Base-by-base conservation (phyloP, 2,329 filamentous ascomycete genomes). In the Diaporthe velutina region DNA sequence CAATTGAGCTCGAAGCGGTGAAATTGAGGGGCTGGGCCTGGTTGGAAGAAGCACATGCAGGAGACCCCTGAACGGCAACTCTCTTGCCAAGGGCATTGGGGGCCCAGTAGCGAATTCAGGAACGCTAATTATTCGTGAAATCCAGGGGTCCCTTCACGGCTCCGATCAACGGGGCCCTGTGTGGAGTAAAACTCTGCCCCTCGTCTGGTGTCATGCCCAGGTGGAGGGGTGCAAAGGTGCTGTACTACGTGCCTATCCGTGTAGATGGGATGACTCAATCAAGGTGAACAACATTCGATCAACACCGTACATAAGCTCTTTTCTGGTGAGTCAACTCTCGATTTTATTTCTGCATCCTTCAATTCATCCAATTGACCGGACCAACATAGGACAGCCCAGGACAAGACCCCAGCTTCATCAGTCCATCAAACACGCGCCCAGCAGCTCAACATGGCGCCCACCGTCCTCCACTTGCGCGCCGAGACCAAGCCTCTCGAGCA, bases 401-500 rank as follows among this genome's bases (percentile, higher is more conserved):
- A 71, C 68, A 60, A 71, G 35, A 61, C 19, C 70, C 13, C 12
- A 61, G 52, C 30, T 9, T 38, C 2, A 33, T 17, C 13, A 28
- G n/a, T 28, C 25, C 48, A 60, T 30, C 68, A 30, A n/a, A 35
- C 6, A 25, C 28, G 52, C 12, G 13, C 25, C 30, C 52, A 61
- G 45, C 55, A 33, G 38, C 28, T 74, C 77, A 79, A 75, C 77
- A 81, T 76, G 80, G 80, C 83, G 72, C 80, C 83, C 74, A 84
- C 83, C 67, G 77, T 83, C 74, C 84, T 90, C 78, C 90, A 89
- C 81, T 85, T 91, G 76, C 88, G 90, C 76, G 87, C 90, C 76
- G 90, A 91, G 83, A 88, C 88, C 79, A 91, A 91, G 88, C 87
- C 87, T 74, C 85, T 88, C 74, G 88, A 90, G 84, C 88, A 88